Percentiles rank a stretch among this genome's conserved stretches.
These are phyloP conservation scores for Tricholoma bakamatsutake DNA, from an alignment of 768 basidiomycete species.

Conservation along the genomic window DNA sequence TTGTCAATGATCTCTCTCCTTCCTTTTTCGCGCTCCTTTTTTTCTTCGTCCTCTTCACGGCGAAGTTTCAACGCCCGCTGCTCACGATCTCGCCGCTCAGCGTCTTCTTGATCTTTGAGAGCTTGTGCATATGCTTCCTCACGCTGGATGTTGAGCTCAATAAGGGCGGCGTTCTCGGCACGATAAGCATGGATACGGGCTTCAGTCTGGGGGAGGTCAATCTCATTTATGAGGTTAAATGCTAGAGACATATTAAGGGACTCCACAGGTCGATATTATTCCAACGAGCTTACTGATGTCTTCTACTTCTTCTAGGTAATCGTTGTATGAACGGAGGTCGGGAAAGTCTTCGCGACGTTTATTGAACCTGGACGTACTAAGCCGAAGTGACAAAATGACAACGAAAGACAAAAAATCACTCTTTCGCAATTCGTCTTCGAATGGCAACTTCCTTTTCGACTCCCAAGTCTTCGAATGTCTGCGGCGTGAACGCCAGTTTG, in stretches of 20 bases:
- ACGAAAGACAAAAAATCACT: constrained; percentile 37
- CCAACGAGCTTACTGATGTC: constrained; percentile 51
- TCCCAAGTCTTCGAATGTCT: constrained; percentile 87
- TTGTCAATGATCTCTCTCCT: constrained; percentile 73
- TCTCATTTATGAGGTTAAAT: constrained; percentile 91
- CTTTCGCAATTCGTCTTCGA: constrained; percentile 80
- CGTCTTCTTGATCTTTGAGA: constrained; percentile 75
- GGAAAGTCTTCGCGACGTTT: constrained; percentile 88
- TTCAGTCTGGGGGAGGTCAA: constrained; percentile 78
- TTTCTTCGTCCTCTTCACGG: constrained; percentile 68
- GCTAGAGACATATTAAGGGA: constrained; percentile 39
- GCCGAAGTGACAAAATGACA: not conserved
- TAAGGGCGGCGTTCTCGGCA: constrained; percentile 74
- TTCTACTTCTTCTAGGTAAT: constrained; percentile 95
- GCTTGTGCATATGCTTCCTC: constrained; percentile 72
- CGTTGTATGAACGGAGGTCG: constrained; percentile 77
- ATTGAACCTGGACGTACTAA: constrained; percentile 65
- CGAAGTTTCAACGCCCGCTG: constrained; percentile 59
- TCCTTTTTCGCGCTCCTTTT: constrained; percentile 68
- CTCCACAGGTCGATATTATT: constrained; percentile 1
- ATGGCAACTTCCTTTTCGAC: constrained; percentile 95
- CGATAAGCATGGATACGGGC: constrained; percentile 74
- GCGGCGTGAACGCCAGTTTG: constrained; percentile 92
- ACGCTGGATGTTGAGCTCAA: constrained; percentile 77
- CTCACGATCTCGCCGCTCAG: constrained; percentile 68